Evolutionary conservation across 148 eudicot species (phyloP).

Genomic region (Rhododendron ferrugineum): DNA sequence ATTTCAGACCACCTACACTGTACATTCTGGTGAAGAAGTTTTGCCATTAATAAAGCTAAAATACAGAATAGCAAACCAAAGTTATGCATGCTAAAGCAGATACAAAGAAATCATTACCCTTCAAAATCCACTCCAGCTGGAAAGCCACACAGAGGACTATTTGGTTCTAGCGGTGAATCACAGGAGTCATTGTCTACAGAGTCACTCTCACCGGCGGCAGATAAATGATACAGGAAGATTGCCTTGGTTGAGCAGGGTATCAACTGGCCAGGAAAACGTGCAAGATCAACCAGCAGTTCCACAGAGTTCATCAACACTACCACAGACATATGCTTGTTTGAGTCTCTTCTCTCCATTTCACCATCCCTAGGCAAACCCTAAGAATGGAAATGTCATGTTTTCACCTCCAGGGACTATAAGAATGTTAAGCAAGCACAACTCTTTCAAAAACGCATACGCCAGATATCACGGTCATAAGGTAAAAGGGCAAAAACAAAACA

Average conservation of each 20-base stretch:
- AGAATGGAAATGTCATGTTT: background rate
- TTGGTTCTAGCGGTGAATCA: constrained; percentile 82
- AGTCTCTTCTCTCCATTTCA: constrained; percentile 45
- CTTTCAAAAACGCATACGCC: background rate
- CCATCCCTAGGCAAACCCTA: constrained; percentile 85
- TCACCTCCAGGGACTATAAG: background rate
- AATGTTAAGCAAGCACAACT: background rate
- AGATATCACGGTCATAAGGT: background rate
- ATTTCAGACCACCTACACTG: background rate
- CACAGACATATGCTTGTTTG: constrained; percentile 73
- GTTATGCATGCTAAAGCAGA: background rate
- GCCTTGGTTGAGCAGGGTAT: constrained; percentile 72
- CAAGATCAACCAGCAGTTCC: constrained; percentile 71
- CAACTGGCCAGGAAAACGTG: constrained; percentile 72
- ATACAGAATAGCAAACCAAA: background rate
- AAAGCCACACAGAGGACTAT: constrained; percentile 55
- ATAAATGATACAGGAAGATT: constrained; percentile 55
- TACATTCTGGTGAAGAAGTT: background rate
- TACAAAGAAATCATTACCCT: constrained; percentile 33
- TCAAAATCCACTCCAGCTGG: constrained; percentile 50
- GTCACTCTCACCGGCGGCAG: constrained; percentile 71
- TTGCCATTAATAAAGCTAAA: background rate
- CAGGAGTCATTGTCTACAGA: constrained; percentile 84
- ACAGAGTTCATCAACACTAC: constrained; percentile 58
- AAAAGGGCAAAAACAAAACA: background rate